These are phyloP conservation scores for Xylariaceae sp. DNA, from an alignment of 2,329 filamentous ascomycete species.

Conservation along the genomic window DNA sequence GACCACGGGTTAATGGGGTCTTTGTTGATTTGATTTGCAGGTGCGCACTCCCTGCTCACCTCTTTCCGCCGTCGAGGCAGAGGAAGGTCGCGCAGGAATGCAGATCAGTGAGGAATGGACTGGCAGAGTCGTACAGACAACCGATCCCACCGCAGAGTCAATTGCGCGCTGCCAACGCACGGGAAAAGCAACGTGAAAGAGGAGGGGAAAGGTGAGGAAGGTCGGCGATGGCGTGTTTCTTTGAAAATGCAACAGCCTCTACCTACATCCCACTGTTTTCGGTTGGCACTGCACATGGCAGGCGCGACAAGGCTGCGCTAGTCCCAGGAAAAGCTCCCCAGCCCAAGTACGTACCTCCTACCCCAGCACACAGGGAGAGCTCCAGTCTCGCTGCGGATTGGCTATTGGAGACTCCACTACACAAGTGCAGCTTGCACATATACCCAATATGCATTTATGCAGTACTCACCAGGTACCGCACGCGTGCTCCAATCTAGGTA, in stretches of 20 bases:
- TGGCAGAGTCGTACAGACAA: neutral
- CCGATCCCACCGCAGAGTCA: no score
- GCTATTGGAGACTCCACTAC: no score
- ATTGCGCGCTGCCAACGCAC: neutral
- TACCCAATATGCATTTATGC: no score
- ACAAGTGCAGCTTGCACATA: no score
- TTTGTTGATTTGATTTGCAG: constrained; percentile 5
- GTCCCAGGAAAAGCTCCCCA: no score
- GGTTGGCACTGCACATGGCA: constrained; percentile 20
- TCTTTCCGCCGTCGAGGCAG: neutral
- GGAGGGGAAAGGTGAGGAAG: constrained; percentile 1
- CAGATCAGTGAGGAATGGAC: neutral
- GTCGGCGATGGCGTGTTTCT: constrained; percentile 8
- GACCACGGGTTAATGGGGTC: neutral
- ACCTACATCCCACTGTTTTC: constrained; percentile 27
- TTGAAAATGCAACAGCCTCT: constrained; percentile 10
- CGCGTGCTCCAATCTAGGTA: no score
- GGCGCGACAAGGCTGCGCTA: constrained; percentile 30
- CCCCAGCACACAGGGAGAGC: no score
- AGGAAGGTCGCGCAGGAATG: no score
- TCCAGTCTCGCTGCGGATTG: no score
- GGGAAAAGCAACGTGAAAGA: neutral
- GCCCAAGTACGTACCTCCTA: no score
- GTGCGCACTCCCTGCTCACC: neutral
- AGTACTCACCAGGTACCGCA: no score